phyloP scores from a whole-genome alignment of 2,329 filamentous ascomycete species.

The Claviceps sp. region DNA sequence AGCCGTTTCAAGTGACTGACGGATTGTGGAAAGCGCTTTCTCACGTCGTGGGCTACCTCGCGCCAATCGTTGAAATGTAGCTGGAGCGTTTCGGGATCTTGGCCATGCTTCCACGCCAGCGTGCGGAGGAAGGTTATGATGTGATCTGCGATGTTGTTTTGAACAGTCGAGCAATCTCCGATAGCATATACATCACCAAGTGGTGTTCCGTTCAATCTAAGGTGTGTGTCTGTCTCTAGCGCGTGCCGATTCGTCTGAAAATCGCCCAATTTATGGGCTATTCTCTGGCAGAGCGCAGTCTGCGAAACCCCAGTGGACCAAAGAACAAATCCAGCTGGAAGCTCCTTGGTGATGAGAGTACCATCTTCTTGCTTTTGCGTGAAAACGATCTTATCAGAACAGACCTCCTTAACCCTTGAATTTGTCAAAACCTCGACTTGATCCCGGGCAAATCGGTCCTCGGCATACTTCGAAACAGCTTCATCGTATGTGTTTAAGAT shows the following conservation, averaged over 20 bases:
- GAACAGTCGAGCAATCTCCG: conserved; percentile 89
- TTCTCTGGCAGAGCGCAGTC: conserved; percentile 61
- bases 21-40: conserved; percentile 83
- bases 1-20: conserved; percentile 74
- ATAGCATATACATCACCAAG: conserved; percentile 93
- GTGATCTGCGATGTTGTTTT: conserved; percentile 92
- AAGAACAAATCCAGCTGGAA: conserved; percentile 89
- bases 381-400: conserved; percentile 73
- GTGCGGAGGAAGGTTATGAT: conserved; percentile 81
- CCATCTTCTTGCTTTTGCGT: conserved; percentile 67
- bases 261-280: conserved; percentile 64
- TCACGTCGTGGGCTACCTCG: conserved; percentile 67
- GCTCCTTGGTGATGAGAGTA: conserved; percentile 69
- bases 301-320: conserved; percentile 96
- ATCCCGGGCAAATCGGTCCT: conserved; percentile 81
- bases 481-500: conserved; percentile 99
- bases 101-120: conserved; percentile 81
- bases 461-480: conserved; percentile 80
- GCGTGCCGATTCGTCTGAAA: conserved; percentile 80
- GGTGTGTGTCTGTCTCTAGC: conserved; percentile 85
- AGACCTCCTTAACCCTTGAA: conserved; percentile 81
- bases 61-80: conserved; percentile 85
- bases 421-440: conserved; percentile 87
- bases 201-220: conserved; percentile 77
- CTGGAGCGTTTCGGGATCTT: conserved; percentile 77